Evolutionary conservation across 495 filamentous ascomycete species (phyloP), one percentile per base, ranked within the genome.

Genomic region (Endocarpon pusillum): DNA sequence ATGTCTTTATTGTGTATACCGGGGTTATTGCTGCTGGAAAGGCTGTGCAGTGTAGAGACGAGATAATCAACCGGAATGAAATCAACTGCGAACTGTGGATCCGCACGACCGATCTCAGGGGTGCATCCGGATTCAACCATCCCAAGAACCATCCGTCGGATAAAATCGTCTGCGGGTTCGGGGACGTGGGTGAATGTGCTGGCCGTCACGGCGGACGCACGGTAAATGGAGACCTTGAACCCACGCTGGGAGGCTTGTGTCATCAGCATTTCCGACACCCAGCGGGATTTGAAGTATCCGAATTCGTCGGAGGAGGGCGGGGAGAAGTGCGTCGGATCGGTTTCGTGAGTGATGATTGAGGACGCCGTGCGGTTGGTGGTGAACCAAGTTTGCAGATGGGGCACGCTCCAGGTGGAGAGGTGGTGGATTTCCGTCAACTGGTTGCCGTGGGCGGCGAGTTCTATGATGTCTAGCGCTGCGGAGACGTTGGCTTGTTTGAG

Each of bases 341-440:
- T 29, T 38, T 38, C 38, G 19, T 19, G 22, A 3, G 34, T 34
- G 17, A 38, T 25, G 20, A 24, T 34, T 18, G 24, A 14, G 22
- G 20, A 12, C 7, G 10, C 14, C 11, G 20, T 34, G 15, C 36
- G 46, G 14, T 35, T 34, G 10, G 48, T 31, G 10, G 20, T 25
- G 8, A 33, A 3, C 41, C 40, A 43, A 16, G 43, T 25, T 38
- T 51, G 48, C 11, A 51, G 39, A 33, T 51, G 48, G 3, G 47
- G 38, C 8, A 50, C 48, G 37, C 39, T 38, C 47, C 47, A 51
- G 8, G 48, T 51, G 11, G 48, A 51, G 8, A 51, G 30, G 38
- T 46, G 36, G 28, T 51, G 39, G n/a, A n/a, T n/a, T n/a, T n/a
- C n/a, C n/a, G n/a, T n/a, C 18, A 40, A 19, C 17, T 34, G 27